Conservation (phyloP, 176 grass and related monocot genomes). For the Olyra latifolia region DNA sequence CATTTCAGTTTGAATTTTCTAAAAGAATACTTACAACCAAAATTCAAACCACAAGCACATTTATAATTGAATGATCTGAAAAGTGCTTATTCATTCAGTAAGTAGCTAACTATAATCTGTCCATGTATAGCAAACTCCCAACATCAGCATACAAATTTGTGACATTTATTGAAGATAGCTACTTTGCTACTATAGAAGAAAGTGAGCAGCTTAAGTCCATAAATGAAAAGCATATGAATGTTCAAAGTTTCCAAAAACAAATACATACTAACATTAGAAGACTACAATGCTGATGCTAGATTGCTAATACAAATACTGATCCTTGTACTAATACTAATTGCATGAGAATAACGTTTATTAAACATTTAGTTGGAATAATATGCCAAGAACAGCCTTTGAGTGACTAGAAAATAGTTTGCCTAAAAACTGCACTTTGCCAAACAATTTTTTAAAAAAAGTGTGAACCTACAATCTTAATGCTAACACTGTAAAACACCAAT, state of each 20-base stretch:
- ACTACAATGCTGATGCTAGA: too few species aligned
- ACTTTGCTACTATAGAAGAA: background rate
- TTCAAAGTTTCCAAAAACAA: too few species aligned
- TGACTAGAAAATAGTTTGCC: too few species aligned
- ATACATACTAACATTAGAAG: too few species aligned
- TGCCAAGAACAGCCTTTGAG: too few species aligned
- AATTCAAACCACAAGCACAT: background rate
- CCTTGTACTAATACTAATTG: too few species aligned
- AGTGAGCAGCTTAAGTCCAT: background rate
- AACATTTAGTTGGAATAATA: too few species aligned
- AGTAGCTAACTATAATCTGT: conserved; percentile 6
- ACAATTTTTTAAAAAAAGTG: background rate
- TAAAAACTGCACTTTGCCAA: too few species aligned
- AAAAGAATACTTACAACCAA: background rate
- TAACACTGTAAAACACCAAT: background rate
- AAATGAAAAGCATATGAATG: too few species aligned
- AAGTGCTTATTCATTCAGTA: background rate
- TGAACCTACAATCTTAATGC: background rate
- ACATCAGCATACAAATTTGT: background rate
- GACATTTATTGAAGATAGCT: background rate
- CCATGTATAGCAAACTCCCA: background rate
- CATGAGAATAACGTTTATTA: too few species aligned
- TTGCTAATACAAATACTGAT: too few species aligned
- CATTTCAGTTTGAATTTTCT: background rate
- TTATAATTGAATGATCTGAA: background rate